These are phyloP conservation scores for Picochlorum sp. DNA, from an alignment of 139 green algal genomes.

Conservation along the genomic window DNA sequence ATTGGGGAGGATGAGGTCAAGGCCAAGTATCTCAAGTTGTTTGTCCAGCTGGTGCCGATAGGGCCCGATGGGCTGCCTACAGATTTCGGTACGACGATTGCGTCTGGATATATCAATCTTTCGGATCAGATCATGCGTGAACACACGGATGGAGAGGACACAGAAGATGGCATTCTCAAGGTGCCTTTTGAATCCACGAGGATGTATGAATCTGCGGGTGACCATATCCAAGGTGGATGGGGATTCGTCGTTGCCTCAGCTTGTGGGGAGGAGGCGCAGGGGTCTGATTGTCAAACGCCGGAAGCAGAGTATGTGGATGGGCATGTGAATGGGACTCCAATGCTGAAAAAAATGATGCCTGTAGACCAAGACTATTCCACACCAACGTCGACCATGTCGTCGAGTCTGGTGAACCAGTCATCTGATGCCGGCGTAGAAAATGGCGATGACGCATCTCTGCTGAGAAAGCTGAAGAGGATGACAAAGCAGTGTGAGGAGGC, in stretches of 20 bases:
- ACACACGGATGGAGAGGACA: too few species aligned
- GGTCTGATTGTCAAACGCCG: too few species aligned
- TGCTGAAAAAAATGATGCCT: not conserved
- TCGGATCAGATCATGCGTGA: not conserved
- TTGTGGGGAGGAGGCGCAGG: too few species aligned
- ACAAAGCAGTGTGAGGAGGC: slow-evolving; percentile 11
- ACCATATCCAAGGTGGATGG: too few species aligned
- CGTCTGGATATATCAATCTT: not conserved
- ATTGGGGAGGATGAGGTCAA: not conserved
- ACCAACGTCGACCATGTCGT: not conserved
- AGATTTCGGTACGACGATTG: not conserved
- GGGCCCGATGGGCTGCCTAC: slow-evolving; percentile 1
- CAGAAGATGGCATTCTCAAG: too few species aligned
- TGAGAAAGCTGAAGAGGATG: not conserved
- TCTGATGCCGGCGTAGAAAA: not conserved
- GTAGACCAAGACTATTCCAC: not conserved
- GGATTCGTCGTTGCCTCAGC: too few species aligned
- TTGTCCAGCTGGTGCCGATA: not conserved
- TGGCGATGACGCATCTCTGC: not conserved
- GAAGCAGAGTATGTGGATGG: too few species aligned
- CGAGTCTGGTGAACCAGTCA: not conserved
- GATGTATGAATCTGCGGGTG: too few species aligned
- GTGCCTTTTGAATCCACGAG: too few species aligned
- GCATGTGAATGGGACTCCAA: not conserved
- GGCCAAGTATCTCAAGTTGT: not conserved